Percentiles rank a stretch among this genome's conserved stretches.
phyloP scores from a whole-genome alignment of 2,329 filamentous ascomycete genomes.

The Talaromyces sp. region DNA sequence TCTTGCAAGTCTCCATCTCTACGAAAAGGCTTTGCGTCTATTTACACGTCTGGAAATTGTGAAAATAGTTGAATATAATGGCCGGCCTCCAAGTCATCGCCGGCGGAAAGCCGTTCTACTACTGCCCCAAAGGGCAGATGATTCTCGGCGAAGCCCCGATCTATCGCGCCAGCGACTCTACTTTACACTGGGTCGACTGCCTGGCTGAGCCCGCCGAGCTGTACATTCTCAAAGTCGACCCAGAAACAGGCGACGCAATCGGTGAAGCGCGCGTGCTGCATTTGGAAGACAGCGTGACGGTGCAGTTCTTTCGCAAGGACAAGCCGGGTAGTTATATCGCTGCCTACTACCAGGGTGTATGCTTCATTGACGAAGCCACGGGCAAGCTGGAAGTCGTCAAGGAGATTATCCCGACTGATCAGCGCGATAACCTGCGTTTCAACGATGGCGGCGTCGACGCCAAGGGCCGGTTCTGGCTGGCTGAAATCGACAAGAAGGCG shows the following conservation, averaged over 20 bases:
- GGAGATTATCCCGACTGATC: constrained; percentile 29
- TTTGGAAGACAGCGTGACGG: constrained; percentile 32
- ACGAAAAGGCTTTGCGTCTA: no score
- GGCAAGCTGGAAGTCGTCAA: constrained; percentile 31
- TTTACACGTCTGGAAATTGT: no score
- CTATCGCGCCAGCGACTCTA: constrained; percentile 26
- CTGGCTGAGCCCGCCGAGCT: constrained; percentile 25
- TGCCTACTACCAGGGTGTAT: constrained; percentile 36
- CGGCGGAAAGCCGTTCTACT: constrained; percentile 15
- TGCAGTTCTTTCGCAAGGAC: constrained; percentile 28
- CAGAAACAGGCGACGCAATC: constrained; percentile 22
- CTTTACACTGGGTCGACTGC: constrained; percentile 29
- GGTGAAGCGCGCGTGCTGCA: constrained; percentile 22
- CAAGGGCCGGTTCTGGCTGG: constrained; percentile 30
- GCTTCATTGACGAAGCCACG: constrained; percentile 32
- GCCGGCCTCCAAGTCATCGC: constrained; percentile 12
- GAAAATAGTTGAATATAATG: not conserved
- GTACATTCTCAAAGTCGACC: constrained; percentile 30
- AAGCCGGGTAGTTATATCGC: constrained; percentile 34
- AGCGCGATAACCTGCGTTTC: constrained; percentile 26
- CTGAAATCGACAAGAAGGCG: constrained; percentile 32
- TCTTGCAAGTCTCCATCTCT: not conserved
- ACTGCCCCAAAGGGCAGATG: constrained; percentile 19
- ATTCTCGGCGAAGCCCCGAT: constrained; percentile 28
- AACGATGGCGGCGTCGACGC: constrained; percentile 34